These are phyloP conservation scores for Acanthamoeba sp. DNA, from an alignment of 208 protist species.

Conservation along the genomic window DNA sequence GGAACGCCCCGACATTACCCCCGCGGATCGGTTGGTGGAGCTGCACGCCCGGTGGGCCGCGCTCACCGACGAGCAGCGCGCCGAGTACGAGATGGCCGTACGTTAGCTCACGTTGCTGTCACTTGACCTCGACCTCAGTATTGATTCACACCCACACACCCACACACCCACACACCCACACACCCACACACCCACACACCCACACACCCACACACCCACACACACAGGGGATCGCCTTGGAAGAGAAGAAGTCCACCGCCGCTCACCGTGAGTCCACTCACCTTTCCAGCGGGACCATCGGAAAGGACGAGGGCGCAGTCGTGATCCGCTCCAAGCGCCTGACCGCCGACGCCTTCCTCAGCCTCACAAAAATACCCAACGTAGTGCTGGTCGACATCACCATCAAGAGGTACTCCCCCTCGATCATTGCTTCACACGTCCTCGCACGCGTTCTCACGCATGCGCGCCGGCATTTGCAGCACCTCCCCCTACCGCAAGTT, in stretches of 20 bases:
- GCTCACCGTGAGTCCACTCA: neutral
- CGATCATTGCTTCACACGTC: neutral
- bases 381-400: neutral
- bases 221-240: neutral
- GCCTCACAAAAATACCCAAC: neutral
- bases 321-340: slow-evolving; percentile 37
- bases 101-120: too few species aligned
- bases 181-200: neutral
- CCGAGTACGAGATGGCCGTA: neutral
- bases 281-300: neutral
- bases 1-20: neutral
- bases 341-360: neutral
- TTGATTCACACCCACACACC: too few species aligned
- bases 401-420: neutral
- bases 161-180: too few species aligned
- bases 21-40: neutral
- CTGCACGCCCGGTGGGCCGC: neutral
- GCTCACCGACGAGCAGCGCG: neutral
- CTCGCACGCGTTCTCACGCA: neutral
- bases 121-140: neutral
- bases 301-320: neutral
- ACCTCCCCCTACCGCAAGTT: slow-evolving; percentile 49
- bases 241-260: neutral
- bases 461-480: neutral
- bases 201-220: neutral